phyloP scores from a whole-genome alignment of 208 protist genomes.

The Trypanosoma grayi region DNA sequence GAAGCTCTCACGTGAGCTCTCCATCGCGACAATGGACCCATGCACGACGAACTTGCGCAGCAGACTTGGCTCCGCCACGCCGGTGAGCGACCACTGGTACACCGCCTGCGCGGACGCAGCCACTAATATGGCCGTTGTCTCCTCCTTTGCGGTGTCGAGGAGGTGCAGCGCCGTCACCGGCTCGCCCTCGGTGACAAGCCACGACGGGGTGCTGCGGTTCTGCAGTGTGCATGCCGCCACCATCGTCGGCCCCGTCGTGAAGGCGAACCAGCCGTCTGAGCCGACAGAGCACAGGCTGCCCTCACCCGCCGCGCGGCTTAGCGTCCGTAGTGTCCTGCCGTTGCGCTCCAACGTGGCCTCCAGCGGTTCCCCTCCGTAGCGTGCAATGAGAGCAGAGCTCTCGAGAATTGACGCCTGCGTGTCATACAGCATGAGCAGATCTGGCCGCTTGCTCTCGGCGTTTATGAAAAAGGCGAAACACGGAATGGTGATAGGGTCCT shows the following conservation, averaged over 20 bases:
- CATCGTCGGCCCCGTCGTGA: constrained; percentile 61
- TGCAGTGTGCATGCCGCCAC: constrained; percentile 79
- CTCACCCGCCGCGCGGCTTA: constrained; percentile 30
- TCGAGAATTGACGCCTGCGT: constrained; percentile 66
- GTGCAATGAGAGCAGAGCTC: constrained; percentile 70
- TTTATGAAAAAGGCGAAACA: constrained; percentile 88
- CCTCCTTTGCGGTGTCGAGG: constrained; percentile 36
- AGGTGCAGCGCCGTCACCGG: constrained; percentile 54
- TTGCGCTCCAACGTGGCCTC: constrained; percentile 48
- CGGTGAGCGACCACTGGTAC: constrained; percentile 74
- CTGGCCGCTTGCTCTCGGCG: constrained; percentile 43
- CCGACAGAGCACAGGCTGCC: constrained; percentile 55
- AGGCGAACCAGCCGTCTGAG: constrained; percentile 80
- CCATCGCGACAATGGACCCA: constrained; percentile 47
- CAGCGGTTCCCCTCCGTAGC: constrained; percentile 38
- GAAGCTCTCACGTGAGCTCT: constrained; percentile 58
- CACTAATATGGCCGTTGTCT: constrained; percentile 47
- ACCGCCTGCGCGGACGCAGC: constrained; percentile 37
- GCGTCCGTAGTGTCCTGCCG: constrained; percentile 50
- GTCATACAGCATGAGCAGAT: constrained; percentile 78
- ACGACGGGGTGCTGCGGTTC: constrained; percentile 77
- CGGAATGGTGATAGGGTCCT: constrained; percentile 56
- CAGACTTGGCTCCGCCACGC: constrained; percentile 62
- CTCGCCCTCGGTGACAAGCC: constrained; percentile 61
- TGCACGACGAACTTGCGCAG: constrained; percentile 61